phyloP scores from a whole-genome alignment of 257 asterid species.

The Asclepias syriaca region DNA sequence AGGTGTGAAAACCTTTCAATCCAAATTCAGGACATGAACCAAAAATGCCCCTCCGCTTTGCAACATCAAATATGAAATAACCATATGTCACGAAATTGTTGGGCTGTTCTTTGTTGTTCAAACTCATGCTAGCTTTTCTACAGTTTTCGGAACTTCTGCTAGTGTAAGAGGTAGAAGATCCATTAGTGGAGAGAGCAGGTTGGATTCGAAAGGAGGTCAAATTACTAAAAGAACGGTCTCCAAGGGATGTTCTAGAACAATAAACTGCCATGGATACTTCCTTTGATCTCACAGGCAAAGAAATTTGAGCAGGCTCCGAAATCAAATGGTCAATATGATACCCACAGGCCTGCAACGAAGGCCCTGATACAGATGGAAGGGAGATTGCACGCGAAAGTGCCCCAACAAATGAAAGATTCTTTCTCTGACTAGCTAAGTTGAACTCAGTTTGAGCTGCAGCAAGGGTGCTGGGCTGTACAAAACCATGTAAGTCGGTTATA shows the following conservation, averaged over 20 bases:
- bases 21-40: slow-evolving; percentile 45
- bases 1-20: slow-evolving; percentile 38
- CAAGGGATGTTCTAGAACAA: slow-evolving; percentile 37
- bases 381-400: slow-evolving; percentile 70
- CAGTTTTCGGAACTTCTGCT: slow-evolving; percentile 37
- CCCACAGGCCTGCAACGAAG: slow-evolving; percentile 61
- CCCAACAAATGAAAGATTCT: slow-evolving; percentile 58
- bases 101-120: slow-evolving; percentile 58
- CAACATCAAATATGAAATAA: slow-evolving; percentile 57
- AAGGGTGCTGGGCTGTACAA: slow-evolving; percentile 51
- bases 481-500: slow-evolving; percentile 36
- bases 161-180: slow-evolving; percentile 34
- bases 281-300: slow-evolving; percentile 23
- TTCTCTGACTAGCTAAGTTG: slow-evolving; percentile 46
- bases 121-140: slow-evolving; percentile 58
- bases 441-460: slow-evolving; percentile 67
- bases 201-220: slow-evolving; percentile 32
- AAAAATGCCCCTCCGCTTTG: slow-evolving; percentile 40
- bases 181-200: slow-evolving; percentile 33
- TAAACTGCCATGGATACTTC: slow-evolving; percentile 54
- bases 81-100: slow-evolving; percentile 57
- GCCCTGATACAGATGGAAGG: slow-evolving; percentile 74
- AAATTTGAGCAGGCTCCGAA: slow-evolving; percentile 34
- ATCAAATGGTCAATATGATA: slow-evolving; percentile 53
- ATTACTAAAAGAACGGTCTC: slow-evolving; percentile 31